Percentiles rank a stretch among this genome's conserved stretches.
phyloP scores from a whole-genome alignment of 1,284 basidiomycete genomes.

The Irpex rosettiformis region DNA sequence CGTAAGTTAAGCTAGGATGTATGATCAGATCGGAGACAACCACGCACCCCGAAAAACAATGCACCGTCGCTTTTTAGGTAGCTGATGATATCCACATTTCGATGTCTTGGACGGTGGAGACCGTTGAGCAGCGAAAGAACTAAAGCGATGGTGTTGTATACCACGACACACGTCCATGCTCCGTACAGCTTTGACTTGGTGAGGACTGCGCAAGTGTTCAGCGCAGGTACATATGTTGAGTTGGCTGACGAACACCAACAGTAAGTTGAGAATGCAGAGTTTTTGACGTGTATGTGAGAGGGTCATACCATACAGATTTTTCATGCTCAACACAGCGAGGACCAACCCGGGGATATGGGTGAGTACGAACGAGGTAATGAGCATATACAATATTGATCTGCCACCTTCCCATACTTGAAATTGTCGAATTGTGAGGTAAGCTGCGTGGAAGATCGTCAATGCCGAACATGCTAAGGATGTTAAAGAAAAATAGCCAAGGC shows the following conservation, averaged over 20 bases:
- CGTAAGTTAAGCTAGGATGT: too few relatives aligned
- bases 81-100: neutral
- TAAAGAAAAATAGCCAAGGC: neutral
- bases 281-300: neutral
- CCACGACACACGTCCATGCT: neutral
- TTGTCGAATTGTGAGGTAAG: neutral
- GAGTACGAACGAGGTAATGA: neutral
- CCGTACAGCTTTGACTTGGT: neutral
- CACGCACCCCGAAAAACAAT: neutral
- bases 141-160: neutral
- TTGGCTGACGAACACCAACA: neutral
- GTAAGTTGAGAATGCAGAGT: neutral
- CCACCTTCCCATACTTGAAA: neutral
- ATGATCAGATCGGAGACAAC: neutral
- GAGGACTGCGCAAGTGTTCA: neutral
- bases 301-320: neutral
- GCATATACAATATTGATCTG: neutral
- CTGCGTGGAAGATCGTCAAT: neutral
- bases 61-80: neutral
- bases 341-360: constrained; percentile 1
- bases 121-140: neutral
- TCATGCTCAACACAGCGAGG: neutral
- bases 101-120: neutral
- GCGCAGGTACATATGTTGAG: neutral
- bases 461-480: too few relatives aligned